phyloP scores from a whole-genome alignment of 495 filamentous ascomycete genomes.

The Neurospora intermedia region DNA sequence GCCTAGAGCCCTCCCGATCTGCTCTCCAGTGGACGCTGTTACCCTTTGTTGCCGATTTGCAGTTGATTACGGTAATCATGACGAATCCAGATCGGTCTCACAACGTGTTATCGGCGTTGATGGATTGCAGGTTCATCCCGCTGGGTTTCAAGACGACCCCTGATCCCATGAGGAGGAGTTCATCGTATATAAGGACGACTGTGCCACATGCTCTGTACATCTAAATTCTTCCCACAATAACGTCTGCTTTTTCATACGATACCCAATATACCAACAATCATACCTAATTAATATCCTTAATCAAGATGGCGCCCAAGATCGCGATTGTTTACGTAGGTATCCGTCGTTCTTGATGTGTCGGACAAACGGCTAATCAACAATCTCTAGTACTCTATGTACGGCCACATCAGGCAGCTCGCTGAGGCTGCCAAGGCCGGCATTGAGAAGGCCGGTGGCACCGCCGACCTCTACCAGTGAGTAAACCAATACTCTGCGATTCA shows the following conservation, averaged over 20 bases:
- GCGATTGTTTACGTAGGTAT: slow-evolving; percentile 77
- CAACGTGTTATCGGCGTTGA: background rate
- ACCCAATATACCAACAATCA: slow-evolving; percentile 1
- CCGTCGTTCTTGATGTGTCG: background rate
- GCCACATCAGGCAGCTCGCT: slow-evolving; percentile 77
- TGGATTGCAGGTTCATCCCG: background rate
- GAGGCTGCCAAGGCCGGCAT: slow-evolving; percentile 87
- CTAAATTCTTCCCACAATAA: background rate
- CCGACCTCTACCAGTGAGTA: slow-evolving; percentile 69
- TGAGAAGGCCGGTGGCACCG: slow-evolving; percentile 72
- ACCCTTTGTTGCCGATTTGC: background rate
- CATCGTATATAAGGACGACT: background rate
- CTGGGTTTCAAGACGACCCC: background rate
- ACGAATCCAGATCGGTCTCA: background rate
- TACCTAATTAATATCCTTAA: slow-evolving; percentile 8
- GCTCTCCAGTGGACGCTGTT: background rate
- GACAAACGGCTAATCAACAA: slow-evolving; percentile 31
- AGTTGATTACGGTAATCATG: background rate
- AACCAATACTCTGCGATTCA: background rate
- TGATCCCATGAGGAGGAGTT: background rate
- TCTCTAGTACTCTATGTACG: slow-evolving; percentile 78
- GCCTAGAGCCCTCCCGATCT: background rate
- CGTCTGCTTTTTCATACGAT: background rate
- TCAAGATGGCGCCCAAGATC: slow-evolving; percentile 81
- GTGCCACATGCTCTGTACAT: background rate